phyloP scores from a whole-genome alignment of 495 filamentous ascomycete species.

The Aspergillus haitiensis region DNA sequence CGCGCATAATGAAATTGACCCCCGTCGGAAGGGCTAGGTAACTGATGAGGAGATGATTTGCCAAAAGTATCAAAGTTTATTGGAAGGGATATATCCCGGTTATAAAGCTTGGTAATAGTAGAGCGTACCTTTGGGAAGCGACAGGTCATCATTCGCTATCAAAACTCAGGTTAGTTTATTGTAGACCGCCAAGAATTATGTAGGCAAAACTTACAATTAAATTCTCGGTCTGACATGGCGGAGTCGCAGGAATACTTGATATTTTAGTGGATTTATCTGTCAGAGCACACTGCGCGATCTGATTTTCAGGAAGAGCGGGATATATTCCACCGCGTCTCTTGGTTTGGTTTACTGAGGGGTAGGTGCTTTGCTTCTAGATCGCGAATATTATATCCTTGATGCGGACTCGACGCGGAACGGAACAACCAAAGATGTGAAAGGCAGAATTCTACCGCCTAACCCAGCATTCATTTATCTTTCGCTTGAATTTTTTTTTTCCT shows the following conservation, averaged over 20 bases:
- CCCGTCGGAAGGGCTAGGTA: not conserved
- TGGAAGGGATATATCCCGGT: not conserved
- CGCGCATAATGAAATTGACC: conserved; percentile 7
- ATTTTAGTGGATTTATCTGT: not conserved
- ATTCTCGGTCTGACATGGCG: conserved; percentile 89
- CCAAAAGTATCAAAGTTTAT: not conserved
- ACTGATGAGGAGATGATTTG: not conserved
- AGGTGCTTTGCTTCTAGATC: conserved; percentile 13
- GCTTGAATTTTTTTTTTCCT: conserved; percentile 30
- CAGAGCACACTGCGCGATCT: not conserved
- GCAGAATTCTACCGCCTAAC: conserved; percentile 35
- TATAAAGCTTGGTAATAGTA: not conserved
- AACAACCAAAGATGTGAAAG: conserved; percentile 20
- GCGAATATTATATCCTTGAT: conserved; percentile 19
- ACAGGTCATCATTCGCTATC: conserved; percentile 84
- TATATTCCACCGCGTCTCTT: not conserved
- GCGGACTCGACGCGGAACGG: conserved; percentile 28
- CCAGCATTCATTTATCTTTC: conserved; percentile 27
- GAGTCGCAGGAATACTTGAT: not conserved
- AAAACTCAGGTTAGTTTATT: conserved; percentile 25
- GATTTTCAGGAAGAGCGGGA: not conserved
- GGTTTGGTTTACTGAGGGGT: not conserved
- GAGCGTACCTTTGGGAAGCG: conserved; percentile 81
- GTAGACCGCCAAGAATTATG: conserved; percentile 23
- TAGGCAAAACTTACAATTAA: conserved; percentile 60